These are phyloP conservation scores for Geranium brycei DNA, from an alignment of 345 rosid species.

Conservation along the genomic window DNA sequence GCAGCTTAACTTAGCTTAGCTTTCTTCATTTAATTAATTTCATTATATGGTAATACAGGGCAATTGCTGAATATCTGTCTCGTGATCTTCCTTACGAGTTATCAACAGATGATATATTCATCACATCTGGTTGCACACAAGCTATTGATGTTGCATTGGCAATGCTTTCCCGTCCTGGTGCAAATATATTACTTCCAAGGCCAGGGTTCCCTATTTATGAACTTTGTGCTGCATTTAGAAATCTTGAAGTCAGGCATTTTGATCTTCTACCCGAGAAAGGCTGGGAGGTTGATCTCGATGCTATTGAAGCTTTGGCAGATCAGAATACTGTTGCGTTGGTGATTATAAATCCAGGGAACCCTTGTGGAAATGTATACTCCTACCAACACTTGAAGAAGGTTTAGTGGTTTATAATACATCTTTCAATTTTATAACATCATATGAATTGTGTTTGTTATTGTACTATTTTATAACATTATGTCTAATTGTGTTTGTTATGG, in stretches of 20 bases:
- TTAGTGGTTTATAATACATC: conserved; percentile 13
- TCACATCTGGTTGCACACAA: conserved; percentile 91
- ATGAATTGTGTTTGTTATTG: not conserved
- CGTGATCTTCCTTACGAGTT: conserved; percentile 77
- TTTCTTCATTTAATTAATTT: too few relatives aligned
- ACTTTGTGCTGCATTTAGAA: conserved; percentile 62
- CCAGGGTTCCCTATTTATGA: conserved; percentile 92
- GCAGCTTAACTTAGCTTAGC: too few relatives aligned
- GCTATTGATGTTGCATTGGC: conserved; percentile 83
- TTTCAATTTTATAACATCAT: not conserved
- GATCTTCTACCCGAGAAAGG: conserved; percentile 79
- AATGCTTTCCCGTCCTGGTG: conserved; percentile 65
- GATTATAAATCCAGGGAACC: conserved; percentile 88
- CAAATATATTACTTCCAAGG: conserved; percentile 70
- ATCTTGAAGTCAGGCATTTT: conserved; percentile 57
- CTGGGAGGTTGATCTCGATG: conserved; percentile 75
- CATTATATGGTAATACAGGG: conserved; percentile 28
- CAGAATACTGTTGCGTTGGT: conserved; percentile 67
- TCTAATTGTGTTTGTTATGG: not conserved
- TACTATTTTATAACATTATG: too few relatives aligned
- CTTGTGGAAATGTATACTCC: conserved; percentile 81
- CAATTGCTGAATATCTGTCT: conserved; percentile 69
- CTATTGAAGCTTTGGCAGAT: conserved; percentile 58
- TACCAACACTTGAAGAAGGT: conserved; percentile 74
- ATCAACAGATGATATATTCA: conserved; percentile 61